Evolutionary conservation across 257 asterid species (phyloP).

Genomic region (Solanum corneliomulleri): DNA sequence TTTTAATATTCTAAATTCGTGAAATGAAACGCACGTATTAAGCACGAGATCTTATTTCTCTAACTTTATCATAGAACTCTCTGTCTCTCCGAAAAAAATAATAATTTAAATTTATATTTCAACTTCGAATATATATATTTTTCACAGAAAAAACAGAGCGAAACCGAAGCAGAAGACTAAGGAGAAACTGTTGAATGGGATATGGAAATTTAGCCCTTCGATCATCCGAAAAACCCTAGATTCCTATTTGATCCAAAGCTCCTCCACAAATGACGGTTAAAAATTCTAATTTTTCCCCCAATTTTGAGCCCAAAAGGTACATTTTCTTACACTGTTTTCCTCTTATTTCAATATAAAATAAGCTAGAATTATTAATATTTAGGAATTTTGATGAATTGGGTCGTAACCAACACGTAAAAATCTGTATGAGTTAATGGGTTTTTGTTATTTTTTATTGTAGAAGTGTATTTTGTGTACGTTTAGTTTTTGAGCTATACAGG

Average conservation of each 20-base stretch:
- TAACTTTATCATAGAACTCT: background rate
- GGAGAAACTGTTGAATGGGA: slow-evolving; percentile 12
- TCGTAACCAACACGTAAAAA: background rate
- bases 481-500: slow-evolving; percentile 13
- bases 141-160: background rate
- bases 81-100: background rate
- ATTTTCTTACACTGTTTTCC: background rate
- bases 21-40: background rate
- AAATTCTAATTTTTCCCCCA: slow-evolving; percentile 3
- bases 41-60: background rate
- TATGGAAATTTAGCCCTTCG: slow-evolving; percentile 12
- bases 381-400: background rate
- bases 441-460: background rate
- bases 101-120: background rate
- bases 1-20: rapidly evolving
- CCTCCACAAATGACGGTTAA: slow-evolving; percentile 22
- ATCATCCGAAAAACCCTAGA: slow-evolving; percentile 11
- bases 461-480: background rate
- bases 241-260: slow-evolving; percentile 1
- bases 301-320: slow-evolving; percentile 27
- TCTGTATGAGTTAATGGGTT: background rate
- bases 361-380: background rate
- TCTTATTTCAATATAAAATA: background rate
- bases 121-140: background rate
- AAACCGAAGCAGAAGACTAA: background rate